phyloP scores from a whole-genome alignment of 805 yeast species.

The Metschnikowia rubicola region DNA sequence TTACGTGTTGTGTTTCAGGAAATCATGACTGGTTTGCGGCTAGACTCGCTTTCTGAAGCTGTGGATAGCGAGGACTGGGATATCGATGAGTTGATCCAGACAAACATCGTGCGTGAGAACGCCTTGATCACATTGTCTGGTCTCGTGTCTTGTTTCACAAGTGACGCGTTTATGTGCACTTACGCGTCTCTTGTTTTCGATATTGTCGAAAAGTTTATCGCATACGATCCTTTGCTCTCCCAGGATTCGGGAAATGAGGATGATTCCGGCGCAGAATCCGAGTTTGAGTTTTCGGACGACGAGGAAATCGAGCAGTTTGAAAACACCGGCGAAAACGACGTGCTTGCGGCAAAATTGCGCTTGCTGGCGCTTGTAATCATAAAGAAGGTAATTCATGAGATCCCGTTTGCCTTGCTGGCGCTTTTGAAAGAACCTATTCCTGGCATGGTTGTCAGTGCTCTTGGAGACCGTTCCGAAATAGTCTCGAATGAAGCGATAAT shows the following conservation, averaged over 20 bases:
- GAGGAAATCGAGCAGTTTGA: slow-evolving; percentile 38
- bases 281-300: slow-evolving; percentile 25
- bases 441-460: slow-evolving; percentile 26
- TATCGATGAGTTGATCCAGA: slow-evolving; percentile 39
- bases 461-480: slow-evolving; percentile 44
- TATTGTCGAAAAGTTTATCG: slow-evolving; percentile 23
- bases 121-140: slow-evolving; percentile 43
- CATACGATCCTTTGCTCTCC: slow-evolving; percentile 29
- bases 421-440: slow-evolving; percentile 30
- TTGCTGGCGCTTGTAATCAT: slow-evolving; percentile 46
- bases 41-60: not conserved
- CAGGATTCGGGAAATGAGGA: slow-evolving; percentile 32
- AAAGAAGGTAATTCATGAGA: slow-evolving; percentile 32
- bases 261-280: slow-evolving; percentile 22
- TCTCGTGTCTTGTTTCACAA: slow-evolving; percentile 20
- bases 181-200: slow-evolving; percentile 15
- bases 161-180: slow-evolving; percentile 5
- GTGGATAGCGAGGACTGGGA: slow-evolving; percentile 36
- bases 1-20: slow-evolving; percentile 4
- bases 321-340: slow-evolving; percentile 42
- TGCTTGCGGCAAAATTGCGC: slow-evolving; percentile 60
- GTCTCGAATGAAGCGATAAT: slow-evolving; percentile 51
- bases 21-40: slow-evolving; percentile 4
- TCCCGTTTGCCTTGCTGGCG: slow-evolving; percentile 34
- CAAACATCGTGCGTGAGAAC: slow-evolving; percentile 50